A percentile compares a stretch with the other conserved stretches of the same genome.
Evolutionary conservation across 1,284 basidiomycete species (phyloP).

Genomic region (Limonomyces culmigenus): DNA sequence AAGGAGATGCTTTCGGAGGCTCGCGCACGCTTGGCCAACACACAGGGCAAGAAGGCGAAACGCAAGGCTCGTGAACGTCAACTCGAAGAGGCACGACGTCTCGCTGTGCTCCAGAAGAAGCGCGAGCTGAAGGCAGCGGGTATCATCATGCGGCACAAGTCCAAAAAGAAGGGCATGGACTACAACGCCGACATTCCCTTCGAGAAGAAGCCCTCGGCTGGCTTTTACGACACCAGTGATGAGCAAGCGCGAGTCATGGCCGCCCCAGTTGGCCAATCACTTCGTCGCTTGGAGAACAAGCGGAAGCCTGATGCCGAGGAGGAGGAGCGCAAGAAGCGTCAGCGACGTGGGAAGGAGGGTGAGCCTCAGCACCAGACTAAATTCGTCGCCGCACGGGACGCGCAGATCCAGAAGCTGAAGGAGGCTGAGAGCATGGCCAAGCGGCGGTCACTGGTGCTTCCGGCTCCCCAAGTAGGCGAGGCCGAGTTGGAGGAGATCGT

Average conservation of each 20-base stretch:
- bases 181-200: constrained; percentile 99
- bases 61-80: constrained; percentile 95
- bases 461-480: constrained; percentile 91
- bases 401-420: constrained; percentile 92
- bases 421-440: constrained; percentile 93
- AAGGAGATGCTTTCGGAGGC: constrained; percentile 99
- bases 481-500: constrained; percentile 94
- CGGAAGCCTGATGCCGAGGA: constrained; percentile 85
- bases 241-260: constrained; percentile 81
- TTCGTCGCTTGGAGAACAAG: constrained; percentile 83
- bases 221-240: constrained; percentile 95
- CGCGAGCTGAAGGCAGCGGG: constrained; percentile 95
- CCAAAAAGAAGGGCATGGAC: constrained; percentile 97
- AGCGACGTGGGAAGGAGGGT: constrained; percentile 58
- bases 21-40: constrained; percentile 93
- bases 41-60: constrained; percentile 99
- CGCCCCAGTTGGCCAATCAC: constrained; percentile 84
- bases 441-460: constrained; percentile 73
- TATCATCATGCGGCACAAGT: constrained; percentile 85
- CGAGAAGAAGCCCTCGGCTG: constrained; percentile 88
- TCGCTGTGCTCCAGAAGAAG: constrained; percentile 96
- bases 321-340: constrained; percentile 72
- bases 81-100: constrained; percentile 85
- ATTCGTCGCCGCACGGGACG: constrained; percentile 86
- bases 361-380: constrained; percentile 62